Base-by-base conservation (phyloP, 768 basidiomycete species). In the Termitomyces sp. region DNA sequence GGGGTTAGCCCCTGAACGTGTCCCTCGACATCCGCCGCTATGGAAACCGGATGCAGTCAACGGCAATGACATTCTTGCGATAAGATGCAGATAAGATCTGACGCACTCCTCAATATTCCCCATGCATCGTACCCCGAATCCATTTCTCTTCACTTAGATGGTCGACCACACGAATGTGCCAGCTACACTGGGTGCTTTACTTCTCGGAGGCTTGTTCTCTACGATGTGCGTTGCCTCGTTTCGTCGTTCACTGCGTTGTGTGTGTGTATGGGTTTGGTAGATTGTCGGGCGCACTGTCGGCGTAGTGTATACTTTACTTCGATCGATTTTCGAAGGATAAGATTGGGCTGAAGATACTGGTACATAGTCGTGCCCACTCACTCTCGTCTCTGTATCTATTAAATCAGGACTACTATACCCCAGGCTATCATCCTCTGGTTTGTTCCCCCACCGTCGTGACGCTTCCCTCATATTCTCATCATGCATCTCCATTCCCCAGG, bases 401-500 rank as follows among this genome's bases (percentile, higher is more conserved):
- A n/a, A n/a, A n/a, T n/a, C n/a, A n/a, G n/a, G n/a, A n/a, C n/a
- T n/a, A n/a, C n/a, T n/a, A n/a, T n/a, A n/a, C n/a, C n/a, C n/a
- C 20, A 53, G 52, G 52, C 52, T 32, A 14, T 32, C n/a, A 26
- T 42, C 13, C 42, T 53, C 3, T 53, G 52, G 52, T 53, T 32
- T 3, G 8, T n/a, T n/a, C n/a, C n/a, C 10, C 26, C 13, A 27
- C 5, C n/a, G n/a, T 33, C 20, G 4, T 27, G 36, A 30, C 45
- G 30, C 4, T 22, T n/a, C n/a, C n/a, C 22, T 7, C 4, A 4
- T 16, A 22, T n/a, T 13, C 20, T 49, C n/a, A 22, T 33, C 27
- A 37, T 1, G 13, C 43, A 5, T 5, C 30, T 27, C 16, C 20
- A 26, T 44, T 44, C n/a, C n/a, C n/a, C 24, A 66, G 65, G 71